These are phyloP conservation scores for Detonula confervacea DNA, from an alignment of 352 stramenopile genomes.

Conservation along the genomic window DNA sequence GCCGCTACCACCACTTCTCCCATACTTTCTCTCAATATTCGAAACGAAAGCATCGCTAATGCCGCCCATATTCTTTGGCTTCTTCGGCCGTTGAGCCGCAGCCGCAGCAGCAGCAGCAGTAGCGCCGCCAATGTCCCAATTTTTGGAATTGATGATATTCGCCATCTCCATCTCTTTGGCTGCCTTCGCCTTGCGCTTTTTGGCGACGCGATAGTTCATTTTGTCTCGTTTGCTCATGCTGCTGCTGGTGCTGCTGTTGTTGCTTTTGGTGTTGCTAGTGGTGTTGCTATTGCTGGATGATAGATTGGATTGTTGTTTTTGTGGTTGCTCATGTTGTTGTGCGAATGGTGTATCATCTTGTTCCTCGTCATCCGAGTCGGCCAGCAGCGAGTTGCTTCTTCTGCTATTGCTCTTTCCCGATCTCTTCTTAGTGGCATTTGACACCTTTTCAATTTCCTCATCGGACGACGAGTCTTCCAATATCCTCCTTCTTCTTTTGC, in stretches of 20 bases:
- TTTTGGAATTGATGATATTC: slow-evolving; percentile 29
- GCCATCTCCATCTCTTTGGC: slow-evolving; percentile 43
- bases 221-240: slow-evolving; percentile 48
- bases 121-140: slow-evolving; percentile 16
- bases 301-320: background rate
- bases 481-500: background rate
- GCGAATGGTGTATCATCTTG: slow-evolving; percentile 2
- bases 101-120: background rate
- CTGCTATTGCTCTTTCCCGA: background rate
- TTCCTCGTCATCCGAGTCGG: slow-evolving; percentile 36
- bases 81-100: background rate
- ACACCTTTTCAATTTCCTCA: slow-evolving; percentile 1
- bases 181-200: slow-evolving; percentile 38
- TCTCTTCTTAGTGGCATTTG: background rate
- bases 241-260: background rate
- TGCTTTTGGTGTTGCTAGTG: background rate
- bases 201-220: slow-evolving; percentile 48
- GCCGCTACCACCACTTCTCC: background rate
- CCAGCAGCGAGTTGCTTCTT: slow-evolving; percentile 6
- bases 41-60: slow-evolving; percentile 28
- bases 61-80: slow-evolving; percentile 22
- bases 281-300: too few species aligned
- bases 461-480: slow-evolving; percentile 41
- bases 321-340: too few species aligned
- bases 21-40: slow-evolving; percentile 49